Evolutionary conservation across 2,329 filamentous ascomycete species (phyloP), one percentile per base, ranked within the genome.

Genomic region (Hysterium pulicare): DNA sequence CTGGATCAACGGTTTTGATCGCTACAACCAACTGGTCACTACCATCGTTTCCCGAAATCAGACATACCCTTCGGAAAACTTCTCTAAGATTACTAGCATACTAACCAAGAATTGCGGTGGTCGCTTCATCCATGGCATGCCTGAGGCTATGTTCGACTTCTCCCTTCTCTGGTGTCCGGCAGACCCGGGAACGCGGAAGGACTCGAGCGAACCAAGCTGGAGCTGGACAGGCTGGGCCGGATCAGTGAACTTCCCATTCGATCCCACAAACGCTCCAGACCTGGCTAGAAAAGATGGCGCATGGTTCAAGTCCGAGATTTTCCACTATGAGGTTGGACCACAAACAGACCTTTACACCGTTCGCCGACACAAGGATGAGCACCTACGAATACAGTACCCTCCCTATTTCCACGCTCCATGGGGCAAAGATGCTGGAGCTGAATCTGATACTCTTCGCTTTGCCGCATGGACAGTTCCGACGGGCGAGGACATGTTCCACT

Each of bases 101-200:
- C 45, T 66, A 8, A 57, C 51, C 26, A 57, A 61, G 38, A 54
- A 55, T 15, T 60, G 55, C 41, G 62, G 57, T 10, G 59, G 60
- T 2, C 45, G 51, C 6, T 59, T 66, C 33, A 38, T 62, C 19
- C 54, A 59, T 21, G 54, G 55, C 3, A 50, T 66, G 23, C 62
- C 62, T 2, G 62, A 66, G 46, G 47, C 57, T 9, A 49, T 58
- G 3, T 61, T 64, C 21, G 62, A 64, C 33, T 53, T 58, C 30
- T 50, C 60, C 9, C 46, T 66, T 2, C 49, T 66, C 9, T 66
- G 62, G 62, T 62, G 59, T 45, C 62, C 62, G 19, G 53, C 57
- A 3, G 54, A 42, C 6, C 32, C 41, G 2, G 31, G 54, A 6
- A 46, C 45, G n/a, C 15, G 22, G 17, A 46, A 45, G 9, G 38